Conservation (phyloP, 805 yeast genomes). For the Metschnikowia arizonensis region DNA sequence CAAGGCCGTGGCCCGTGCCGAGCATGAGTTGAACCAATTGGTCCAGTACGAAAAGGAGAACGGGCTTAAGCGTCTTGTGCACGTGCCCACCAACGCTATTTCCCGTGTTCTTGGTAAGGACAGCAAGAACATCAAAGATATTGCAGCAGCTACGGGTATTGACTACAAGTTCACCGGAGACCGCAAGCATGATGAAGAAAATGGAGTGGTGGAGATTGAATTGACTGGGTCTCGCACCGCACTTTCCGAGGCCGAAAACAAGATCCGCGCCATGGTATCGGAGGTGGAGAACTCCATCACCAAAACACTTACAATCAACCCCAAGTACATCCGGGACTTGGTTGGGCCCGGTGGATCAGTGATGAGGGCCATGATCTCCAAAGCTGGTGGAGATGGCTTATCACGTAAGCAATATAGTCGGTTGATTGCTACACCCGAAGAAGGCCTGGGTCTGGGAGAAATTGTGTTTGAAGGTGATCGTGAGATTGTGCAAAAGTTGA, state of each 20-base stretch:
- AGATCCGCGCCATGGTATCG: constrained; percentile 58
- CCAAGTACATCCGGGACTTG: constrained; percentile 67
- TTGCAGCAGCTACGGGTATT: constrained; percentile 65
- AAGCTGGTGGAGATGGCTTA: constrained; percentile 64
- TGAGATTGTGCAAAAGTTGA: constrained; percentile 62
- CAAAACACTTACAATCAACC: constrained; percentile 60
- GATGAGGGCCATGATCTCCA: constrained; percentile 65
- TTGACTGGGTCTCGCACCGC: constrained; percentile 75
- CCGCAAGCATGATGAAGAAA: constrained; percentile 41
- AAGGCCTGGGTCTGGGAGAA: constrained; percentile 52
- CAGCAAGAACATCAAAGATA: constrained; percentile 79
- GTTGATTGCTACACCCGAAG: constrained; percentile 66
- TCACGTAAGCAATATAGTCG: constrained; percentile 47
- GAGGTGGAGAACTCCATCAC: constrained; percentile 61
- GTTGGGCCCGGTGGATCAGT: constrained; percentile 77
- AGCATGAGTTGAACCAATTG: constrained; percentile 78
- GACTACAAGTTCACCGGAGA: constrained; percentile 47
- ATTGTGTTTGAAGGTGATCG: constrained; percentile 74
- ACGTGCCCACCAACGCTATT: constrained; percentile 69
- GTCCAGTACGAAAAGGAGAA: constrained; percentile 84
- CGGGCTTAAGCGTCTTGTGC: constrained; percentile 60
- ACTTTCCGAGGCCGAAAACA: constrained; percentile 65
- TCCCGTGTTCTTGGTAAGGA: constrained; percentile 84
- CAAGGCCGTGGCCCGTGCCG: constrained; percentile 77
- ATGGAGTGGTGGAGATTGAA: constrained; percentile 57